Evolutionary conservation across 2,329 filamentous ascomycete genomes (phyloP).

Genomic region (Diaporthe capsici): DNA sequence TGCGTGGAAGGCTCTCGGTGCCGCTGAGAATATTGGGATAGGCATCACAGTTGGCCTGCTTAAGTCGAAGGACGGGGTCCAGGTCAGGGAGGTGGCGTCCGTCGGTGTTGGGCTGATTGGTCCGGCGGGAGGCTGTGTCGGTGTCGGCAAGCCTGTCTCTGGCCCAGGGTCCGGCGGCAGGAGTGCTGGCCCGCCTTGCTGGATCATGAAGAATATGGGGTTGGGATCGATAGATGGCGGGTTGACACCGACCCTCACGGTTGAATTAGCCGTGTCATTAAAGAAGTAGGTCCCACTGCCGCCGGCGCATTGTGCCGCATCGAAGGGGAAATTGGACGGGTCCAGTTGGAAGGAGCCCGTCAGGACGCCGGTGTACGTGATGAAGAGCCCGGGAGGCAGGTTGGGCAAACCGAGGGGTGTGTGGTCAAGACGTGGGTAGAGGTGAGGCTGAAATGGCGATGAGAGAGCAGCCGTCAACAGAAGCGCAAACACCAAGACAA

Average conservation of each 20-base stretch:
- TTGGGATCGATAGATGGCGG: constrained; percentile 21
- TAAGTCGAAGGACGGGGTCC: not conserved
- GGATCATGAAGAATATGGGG: constrained; percentile 19
- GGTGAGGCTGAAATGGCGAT: not conserved
- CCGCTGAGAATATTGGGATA: not conserved
- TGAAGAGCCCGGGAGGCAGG: constrained; percentile 25
- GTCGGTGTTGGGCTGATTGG: not conserved
- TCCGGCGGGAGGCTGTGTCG: not conserved
- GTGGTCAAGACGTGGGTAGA: not conserved
- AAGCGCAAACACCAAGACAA: not conserved
- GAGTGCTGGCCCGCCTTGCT: not conserved
- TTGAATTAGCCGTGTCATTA: constrained; percentile 4
- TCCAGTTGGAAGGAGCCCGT: not conserved
- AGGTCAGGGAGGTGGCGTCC: not conserved
- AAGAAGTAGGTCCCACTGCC: constrained; percentile 12
- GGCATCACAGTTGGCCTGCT: constrained; percentile 1
- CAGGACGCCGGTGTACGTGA: constrained; percentile 16
- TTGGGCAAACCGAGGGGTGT: constrained; percentile 3
- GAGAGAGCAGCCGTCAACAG: constrained; percentile 3
- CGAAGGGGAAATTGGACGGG: not conserved
- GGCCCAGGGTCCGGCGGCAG: not conserved
- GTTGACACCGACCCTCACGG: constrained; percentile 15
- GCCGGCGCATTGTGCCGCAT: constrained; percentile 15
- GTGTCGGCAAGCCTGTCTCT: not conserved
- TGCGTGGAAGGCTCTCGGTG: not conserved